Percentiles rank a stretch among this genome's conserved stretches.
phyloP scores from a whole-genome alignment of 2,329 filamentous ascomycete species.

The Chrysoporthe deuterocubensis region DNA sequence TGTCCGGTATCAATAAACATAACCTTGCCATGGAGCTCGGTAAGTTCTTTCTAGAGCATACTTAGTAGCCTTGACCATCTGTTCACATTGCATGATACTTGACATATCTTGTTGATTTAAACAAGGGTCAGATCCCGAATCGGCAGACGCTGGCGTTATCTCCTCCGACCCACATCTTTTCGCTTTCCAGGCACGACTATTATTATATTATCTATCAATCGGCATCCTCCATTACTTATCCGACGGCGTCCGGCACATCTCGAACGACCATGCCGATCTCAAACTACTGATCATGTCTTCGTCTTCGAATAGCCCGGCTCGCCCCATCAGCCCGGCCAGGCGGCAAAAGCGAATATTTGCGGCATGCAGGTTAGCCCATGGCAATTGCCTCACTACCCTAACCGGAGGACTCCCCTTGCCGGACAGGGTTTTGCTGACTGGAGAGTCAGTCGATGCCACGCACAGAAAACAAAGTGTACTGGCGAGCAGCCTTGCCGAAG shows the following conservation, averaged over 20 bases:
- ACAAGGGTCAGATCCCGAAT: background rate
- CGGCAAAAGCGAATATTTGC: constrained; percentile 19
- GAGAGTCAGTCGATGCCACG: constrained; percentile 31
- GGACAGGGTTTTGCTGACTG: constrained; percentile 6
- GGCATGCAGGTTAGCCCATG: constrained; percentile 18
- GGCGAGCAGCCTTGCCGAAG: constrained; percentile 30
- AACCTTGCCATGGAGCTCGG: background rate
- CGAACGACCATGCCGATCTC: background rate
- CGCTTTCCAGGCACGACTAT: background rate
- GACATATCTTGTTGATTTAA: background rate
- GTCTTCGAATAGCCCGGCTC: constrained; percentile 10
- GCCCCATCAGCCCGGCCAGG: background rate
- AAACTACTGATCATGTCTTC: constrained; percentile 3
- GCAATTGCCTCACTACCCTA: constrained; percentile 2
- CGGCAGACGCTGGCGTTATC: constrained; percentile 13
- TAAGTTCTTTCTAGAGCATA: background rate
- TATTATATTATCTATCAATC: background rate
- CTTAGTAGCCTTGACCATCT: background rate
- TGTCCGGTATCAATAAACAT: too few species aligned
- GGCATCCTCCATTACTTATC: background rate
- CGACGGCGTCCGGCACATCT: background rate
- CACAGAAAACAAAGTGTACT: constrained; percentile 32
- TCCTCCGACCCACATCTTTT: constrained; percentile 7
- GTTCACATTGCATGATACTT: background rate
- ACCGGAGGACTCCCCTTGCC: background rate